Conservation (phyloP, 441 rosid species). For the Pelargonium australe region DNA sequence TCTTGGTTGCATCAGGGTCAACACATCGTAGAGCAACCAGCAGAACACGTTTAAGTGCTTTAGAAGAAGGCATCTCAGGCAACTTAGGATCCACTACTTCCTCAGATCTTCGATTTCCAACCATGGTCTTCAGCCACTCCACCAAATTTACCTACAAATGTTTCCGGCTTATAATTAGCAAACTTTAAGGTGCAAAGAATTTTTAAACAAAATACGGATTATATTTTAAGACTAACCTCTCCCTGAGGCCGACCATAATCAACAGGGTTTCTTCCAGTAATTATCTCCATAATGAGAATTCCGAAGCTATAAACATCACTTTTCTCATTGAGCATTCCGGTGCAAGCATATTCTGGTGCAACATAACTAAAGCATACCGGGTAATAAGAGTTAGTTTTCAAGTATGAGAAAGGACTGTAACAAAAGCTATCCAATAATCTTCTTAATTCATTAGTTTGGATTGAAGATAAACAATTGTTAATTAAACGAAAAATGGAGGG, state of each 20-base stretch:
- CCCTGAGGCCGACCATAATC: slow-evolving; percentile 82
- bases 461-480: slow-evolving; percentile 1
- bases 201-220: background rate
- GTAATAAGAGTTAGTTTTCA: slow-evolving; percentile 15
- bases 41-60: slow-evolving; percentile 77
- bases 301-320: slow-evolving; percentile 95
- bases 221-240: slow-evolving; percentile 46
- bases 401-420: background rate
- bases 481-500: background rate
- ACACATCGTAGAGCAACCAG: slow-evolving; percentile 88
- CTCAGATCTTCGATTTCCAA: slow-evolving; percentile 77
- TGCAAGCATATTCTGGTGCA: slow-evolving; percentile 98
- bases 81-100: slow-evolving; percentile 86
- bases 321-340: slow-evolving; percentile 92
- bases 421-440: background rate
- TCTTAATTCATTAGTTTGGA: background rate
- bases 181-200: background rate
- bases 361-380: slow-evolving; percentile 52
- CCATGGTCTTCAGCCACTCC: slow-evolving; percentile 88
- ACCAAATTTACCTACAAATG: slow-evolving; percentile 71
- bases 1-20: slow-evolving; percentile 92
- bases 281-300: slow-evolving; percentile 81
- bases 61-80: slow-evolving; percentile 74
- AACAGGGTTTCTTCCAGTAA: slow-evolving; percentile 83
- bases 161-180: slow-evolving; percentile 17